Evolutionary conservation across 2,329 filamentous ascomycete genomes (phyloP), one percentile per base, ranked within the genome.

Genomic region (Truncatella angustata): DNA sequence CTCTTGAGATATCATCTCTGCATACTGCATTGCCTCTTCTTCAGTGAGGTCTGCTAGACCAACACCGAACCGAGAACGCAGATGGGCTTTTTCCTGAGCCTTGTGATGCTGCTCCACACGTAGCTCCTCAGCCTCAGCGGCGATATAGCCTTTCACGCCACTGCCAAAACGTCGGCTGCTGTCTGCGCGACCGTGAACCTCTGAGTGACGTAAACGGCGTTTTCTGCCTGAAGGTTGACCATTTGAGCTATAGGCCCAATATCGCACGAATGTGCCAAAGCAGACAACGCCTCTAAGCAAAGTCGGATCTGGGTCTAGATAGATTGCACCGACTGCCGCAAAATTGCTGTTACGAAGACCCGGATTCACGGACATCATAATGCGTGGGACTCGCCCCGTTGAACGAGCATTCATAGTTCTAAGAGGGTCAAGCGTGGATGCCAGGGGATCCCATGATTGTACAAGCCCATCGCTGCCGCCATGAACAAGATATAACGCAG

Each of bases 381-480:
- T 85, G 52, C 92, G 89, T 56, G 92, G 88, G 47, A 92, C 87
- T 24, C 91, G 85, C 6, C 88, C 87, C 2, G 89, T 89, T 58
- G 93, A 91, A 12, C 88, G 85, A 3, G 91, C 90, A 65, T 96
- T 92, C 50, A 99, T 77, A 0, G 91, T 97, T 35, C 91, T 85
- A 48, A 97, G 81, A 0, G 94, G 90, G 18, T 87, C 84, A 16
- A 79, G 71, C 0, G 81, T 88, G 2, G 93, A 97, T 1, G 87
- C 90, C 43, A 99, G 75, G n/a, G 89, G 90, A 72, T 99, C 94
- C 94, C 94, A 99, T 5, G 91, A 90, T 68, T 97, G 94, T 4
- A 96, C 93, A 3, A 97, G 81, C 1, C 94, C 93, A 70, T 99
- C 94, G 59, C 89, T 96, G 23, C 94, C 94, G 46, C 94, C 94